phyloP scores from a whole-genome alignment of 148 eudicot species.

The Chenopodium album region DNA sequence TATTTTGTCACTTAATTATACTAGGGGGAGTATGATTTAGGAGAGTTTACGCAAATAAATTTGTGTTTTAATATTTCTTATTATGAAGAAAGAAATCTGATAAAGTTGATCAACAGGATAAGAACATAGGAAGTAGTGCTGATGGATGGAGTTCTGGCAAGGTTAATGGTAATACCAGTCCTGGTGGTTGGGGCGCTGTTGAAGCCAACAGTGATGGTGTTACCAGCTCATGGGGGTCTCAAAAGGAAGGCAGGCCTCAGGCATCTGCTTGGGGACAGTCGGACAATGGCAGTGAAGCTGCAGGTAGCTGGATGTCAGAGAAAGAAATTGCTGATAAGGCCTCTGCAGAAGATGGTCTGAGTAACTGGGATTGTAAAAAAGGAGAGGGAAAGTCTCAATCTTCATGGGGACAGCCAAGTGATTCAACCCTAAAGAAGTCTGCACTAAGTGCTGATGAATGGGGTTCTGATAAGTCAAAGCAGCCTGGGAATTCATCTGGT shows the following conservation, averaged over 20 bases:
- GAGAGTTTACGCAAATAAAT: not conserved
- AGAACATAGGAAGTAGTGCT: not conserved
- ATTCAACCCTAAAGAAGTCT: not conserved
- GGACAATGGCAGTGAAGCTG: not conserved
- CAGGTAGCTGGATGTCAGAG: not conserved
- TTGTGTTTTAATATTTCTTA: not conserved
- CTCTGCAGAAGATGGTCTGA: not conserved
- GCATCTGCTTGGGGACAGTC: conserved; percentile 16
- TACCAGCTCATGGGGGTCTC: not conserved
- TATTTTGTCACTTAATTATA: no score
- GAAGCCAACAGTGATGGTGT: not conserved
- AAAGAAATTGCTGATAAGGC: not conserved
- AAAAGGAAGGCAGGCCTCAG: not conserved
- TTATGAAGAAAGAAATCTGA: not conserved
- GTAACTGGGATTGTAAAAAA: not conserved
- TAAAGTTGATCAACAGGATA: conserved; percentile 3
- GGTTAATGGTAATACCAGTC: not conserved
- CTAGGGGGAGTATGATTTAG: no score
- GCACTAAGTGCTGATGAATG: not conserved
- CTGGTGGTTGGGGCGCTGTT: not conserved
- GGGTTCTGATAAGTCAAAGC: not conserved
- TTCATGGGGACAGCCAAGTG: not conserved
- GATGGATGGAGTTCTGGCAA: conserved; percentile 3
- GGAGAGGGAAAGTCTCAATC: not conserved
- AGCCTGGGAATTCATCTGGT: not conserved